Conservation (phyloP, 345 rosid species). For the Corymbia maculata region DNA sequence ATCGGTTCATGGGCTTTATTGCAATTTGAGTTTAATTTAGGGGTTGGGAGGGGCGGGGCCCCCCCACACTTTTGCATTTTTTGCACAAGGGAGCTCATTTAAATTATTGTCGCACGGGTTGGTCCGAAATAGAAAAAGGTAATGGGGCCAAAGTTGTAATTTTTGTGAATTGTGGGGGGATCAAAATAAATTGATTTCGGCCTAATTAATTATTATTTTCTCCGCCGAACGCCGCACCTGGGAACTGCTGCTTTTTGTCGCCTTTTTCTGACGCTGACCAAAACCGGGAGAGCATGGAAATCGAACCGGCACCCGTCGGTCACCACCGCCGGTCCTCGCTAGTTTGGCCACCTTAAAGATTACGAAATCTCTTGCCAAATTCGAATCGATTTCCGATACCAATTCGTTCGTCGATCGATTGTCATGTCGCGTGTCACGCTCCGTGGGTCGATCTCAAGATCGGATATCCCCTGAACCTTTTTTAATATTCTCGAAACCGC, state of each 20-base stretch:
- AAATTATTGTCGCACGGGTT: neutral
- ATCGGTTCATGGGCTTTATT: conserved; percentile 31
- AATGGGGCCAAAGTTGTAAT: neutral
- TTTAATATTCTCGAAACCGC: too few relatives aligned
- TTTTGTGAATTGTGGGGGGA: neutral
- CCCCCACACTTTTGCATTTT: neutral
- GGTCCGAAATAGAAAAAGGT: neutral
- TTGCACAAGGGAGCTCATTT: neutral
- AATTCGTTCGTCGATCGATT: rapidly evolving
- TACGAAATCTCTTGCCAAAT: neutral
- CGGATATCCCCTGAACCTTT: too few relatives aligned
- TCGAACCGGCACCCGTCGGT: neutral
- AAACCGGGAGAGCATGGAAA: neutral
- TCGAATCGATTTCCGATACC: neutral
- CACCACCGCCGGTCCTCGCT: neutral
- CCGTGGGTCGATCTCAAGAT: rapidly evolving
- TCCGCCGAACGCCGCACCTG: conserved; percentile 84
- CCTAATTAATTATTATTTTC: neutral
- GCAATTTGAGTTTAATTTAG: conserved; percentile 3
- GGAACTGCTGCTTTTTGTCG: conserved; percentile 52
- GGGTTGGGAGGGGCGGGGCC: neutral
- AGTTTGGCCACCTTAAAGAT: neutral
- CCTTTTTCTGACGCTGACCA: conserved; percentile 12
- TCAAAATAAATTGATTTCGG: neutral
- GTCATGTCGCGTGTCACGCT: rapidly evolving